Percentiles rank a stretch among this genome's conserved stretches.
Evolutionary conservation across 148 eudicot genomes (phyloP).

Genomic region (Dysphania ambrosioides): DNA sequence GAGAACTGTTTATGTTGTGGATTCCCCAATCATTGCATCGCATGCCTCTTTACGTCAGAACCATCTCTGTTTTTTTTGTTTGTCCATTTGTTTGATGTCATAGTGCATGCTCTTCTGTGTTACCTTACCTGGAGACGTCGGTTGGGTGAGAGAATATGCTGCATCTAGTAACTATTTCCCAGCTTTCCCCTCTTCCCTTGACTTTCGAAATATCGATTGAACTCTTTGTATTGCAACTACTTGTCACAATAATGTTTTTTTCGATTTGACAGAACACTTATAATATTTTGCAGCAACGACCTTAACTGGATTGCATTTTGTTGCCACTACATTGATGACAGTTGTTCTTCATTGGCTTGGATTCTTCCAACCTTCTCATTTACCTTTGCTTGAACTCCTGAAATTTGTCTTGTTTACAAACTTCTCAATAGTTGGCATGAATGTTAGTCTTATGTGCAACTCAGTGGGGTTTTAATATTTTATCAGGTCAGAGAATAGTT

Average conservation of each 20-base stretch:
- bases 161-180: background rate
- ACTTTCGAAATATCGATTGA: no score
- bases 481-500: slow-evolving; percentile 19
- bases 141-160: background rate
- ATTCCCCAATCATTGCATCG: background rate
- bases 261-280: background rate
- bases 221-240: background rate
- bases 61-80: background rate
- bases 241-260: background rate
- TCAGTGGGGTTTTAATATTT: slow-evolving; percentile 32
- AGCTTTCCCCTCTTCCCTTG: background rate
- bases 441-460: slow-evolving; percentile 35
- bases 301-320: slow-evolving; percentile 30
- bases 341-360: slow-evolving; percentile 29
- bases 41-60: background rate
- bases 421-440: slow-evolving; percentile 33
- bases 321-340: slow-evolving; percentile 31
- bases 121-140: no score
- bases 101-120: background rate
- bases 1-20: background rate
- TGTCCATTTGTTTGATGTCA: background rate
- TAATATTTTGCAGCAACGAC: slow-evolving; percentile 24
- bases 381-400: slow-evolving; percentile 27
- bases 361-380: slow-evolving; percentile 29
- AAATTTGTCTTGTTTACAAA: slow-evolving; percentile 28